A percentile compares a stretch with the other conserved stretches of the same genome.
Evolutionary conservation across 768 basidiomycete species (phyloP).

Genomic region (Boletus huronensis): DNA sequence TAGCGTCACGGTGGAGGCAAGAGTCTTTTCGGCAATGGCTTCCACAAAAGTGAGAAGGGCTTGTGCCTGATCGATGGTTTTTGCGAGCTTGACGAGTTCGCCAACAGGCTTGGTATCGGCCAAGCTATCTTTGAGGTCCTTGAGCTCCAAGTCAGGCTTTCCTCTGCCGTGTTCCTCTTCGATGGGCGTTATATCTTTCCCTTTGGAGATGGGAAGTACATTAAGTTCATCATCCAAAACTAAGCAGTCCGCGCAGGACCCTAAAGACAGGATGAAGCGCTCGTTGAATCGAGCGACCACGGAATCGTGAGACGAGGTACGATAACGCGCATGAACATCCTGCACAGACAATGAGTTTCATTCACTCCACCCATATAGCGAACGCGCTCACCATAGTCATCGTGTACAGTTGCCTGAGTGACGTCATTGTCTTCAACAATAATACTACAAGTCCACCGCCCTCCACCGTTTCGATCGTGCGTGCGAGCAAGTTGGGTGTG

Average conservation of each 20-base stretch:
- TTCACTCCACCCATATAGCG: background rate
- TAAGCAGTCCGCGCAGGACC: constrained; percentile 88
- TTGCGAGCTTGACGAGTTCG: constrained; percentile 84
- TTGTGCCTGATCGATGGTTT: constrained; percentile 92
- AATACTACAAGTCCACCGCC: constrained; percentile 89
- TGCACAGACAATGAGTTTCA: constrained; percentile 29
- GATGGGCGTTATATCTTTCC: constrained; percentile 83
- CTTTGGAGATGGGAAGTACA: constrained; percentile 91
- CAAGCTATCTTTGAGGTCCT: constrained; percentile 72
- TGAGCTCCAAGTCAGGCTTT: constrained; percentile 61
- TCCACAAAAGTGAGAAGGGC: constrained; percentile 93
- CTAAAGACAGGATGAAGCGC: constrained; percentile 95
- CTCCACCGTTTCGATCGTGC: constrained; percentile 97
- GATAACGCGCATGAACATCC: constrained; percentile 95
- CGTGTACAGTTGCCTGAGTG: constrained; percentile 84
- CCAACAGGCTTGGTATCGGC: constrained; percentile 84
- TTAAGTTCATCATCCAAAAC: constrained; percentile 98
- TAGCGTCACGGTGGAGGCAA: constrained; percentile 91
- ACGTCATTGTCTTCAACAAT: constrained; percentile 92
- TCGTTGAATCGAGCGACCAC: constrained; percentile 97
- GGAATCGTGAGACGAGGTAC: constrained; percentile 85
- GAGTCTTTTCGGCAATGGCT: constrained; percentile 87
- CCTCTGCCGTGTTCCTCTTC: constrained; percentile 48
- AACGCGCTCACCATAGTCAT: constrained; percentile 68
- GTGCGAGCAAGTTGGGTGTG: constrained; percentile 93